Evolutionary conservation across 495 filamentous ascomycete genomes (phyloP).

Genomic region (Echria macrotheca): DNA sequence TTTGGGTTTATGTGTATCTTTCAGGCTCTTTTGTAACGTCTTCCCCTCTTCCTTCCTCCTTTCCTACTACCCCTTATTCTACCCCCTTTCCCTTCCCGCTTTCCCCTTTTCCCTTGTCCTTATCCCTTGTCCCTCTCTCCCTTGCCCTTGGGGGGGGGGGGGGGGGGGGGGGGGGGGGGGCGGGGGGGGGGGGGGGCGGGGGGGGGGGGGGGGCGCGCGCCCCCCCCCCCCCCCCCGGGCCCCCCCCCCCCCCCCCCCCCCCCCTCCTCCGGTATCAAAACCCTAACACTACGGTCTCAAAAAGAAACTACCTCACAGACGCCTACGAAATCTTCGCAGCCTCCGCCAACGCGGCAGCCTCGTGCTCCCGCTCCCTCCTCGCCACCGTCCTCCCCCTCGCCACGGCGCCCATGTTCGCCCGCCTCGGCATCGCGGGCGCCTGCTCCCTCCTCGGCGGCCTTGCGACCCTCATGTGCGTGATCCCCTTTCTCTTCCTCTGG

Average conservation of each 20-base stretch:
- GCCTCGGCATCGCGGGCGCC: conserved; percentile 32
- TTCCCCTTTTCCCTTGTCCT: no score
- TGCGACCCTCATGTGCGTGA: conserved; percentile 31
- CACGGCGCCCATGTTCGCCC: conserved; percentile 33
- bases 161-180: no score
- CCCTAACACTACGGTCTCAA: no score
- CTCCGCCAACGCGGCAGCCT: conserved; percentile 61
- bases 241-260: no score
- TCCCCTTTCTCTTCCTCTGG: conserved; percentile 40
- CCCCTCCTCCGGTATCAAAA: no score
- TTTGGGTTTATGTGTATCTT: conserved; percentile 52
- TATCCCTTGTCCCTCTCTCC: no score
- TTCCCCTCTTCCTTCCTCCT: no score
- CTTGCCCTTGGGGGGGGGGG: no score
- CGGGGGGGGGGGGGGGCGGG: no score
- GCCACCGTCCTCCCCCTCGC: conserved; percentile 56
- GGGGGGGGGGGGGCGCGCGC: no score
- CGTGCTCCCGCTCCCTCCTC: conserved; percentile 53
- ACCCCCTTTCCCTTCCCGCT: conserved; percentile 16
- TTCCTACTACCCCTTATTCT: conserved; percentile 36
- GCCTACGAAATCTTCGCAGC: conserved; percentile 72
- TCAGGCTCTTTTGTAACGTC: conserved; percentile 58
- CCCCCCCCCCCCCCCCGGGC: no score
- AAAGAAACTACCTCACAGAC: conserved; percentile 71
- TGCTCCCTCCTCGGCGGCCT: conserved; percentile 36